A percentile compares a stretch with the other conserved stretches of the same genome.
Evolutionary conservation across 306 rosid genomes (phyloP).

Genomic region (Rosa lucieae): DNA sequence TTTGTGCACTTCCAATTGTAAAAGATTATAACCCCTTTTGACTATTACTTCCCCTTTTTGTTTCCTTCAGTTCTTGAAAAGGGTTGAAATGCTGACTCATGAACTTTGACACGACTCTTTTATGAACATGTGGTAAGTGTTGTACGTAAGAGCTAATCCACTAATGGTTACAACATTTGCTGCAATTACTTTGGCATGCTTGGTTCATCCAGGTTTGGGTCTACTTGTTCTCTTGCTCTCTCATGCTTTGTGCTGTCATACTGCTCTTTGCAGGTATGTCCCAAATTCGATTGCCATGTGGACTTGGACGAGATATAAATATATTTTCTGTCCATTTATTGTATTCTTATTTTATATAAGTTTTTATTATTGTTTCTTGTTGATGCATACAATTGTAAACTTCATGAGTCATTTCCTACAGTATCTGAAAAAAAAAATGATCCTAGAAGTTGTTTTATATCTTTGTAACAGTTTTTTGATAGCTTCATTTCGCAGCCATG

Average conservation of each 20-base stretch:
- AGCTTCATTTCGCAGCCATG: slow-evolving; percentile 73
- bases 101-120: slow-evolving; percentile 25
- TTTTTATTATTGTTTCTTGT: not conserved
- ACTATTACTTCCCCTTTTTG: not conserved
- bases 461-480: slow-evolving; percentile 76
- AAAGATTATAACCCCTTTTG: not conserved
- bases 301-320: not conserved
- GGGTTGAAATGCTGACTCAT: slow-evolving; percentile 25
- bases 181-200: slow-evolving; percentile 69
- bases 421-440: slow-evolving; percentile 10
- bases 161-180: slow-evolving; percentile 56
- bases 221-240: slow-evolving; percentile 59
- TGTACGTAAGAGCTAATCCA: slow-evolving; percentile 59
- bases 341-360: not conserved
- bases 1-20: not conserved
- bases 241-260: slow-evolving; percentile 86
- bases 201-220: slow-evolving; percentile 85
- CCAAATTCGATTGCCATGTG: slow-evolving; percentile 18
- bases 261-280: slow-evolving; percentile 78
- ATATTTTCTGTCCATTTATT: slow-evolving; percentile 1
- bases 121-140: slow-evolving; percentile 62
- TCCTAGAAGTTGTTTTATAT: slow-evolving; percentile 40
- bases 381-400: slow-evolving; percentile 15
- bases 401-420: slow-evolving; percentile 3
- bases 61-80: slow-evolving; percentile 13